Evolutionary conservation across 345 rosid species (phyloP).

Genomic region (Lepidium didymum): DNA sequence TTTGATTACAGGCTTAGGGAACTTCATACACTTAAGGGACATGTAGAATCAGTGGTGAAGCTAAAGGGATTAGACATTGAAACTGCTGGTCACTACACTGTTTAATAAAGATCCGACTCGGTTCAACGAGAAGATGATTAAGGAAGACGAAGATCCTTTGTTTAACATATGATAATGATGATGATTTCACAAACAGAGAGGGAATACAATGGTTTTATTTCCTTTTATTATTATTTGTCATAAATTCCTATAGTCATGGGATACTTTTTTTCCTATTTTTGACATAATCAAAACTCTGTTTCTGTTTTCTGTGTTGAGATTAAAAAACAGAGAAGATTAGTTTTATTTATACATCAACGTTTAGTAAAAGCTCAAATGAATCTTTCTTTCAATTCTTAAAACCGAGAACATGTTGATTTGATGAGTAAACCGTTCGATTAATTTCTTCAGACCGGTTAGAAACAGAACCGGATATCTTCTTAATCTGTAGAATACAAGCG

Average conservation of each 20-base stretch:
- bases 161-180: slow-evolving; percentile 8
- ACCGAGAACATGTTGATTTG: neutral
- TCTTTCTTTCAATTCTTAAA: neutral
- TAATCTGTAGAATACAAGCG: slow-evolving; percentile 14
- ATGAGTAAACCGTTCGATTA: neutral
- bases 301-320: neutral
- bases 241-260: slow-evolving; percentile 1
- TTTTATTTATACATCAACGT: neutral
- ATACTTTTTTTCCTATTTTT: neutral
- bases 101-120: slow-evolving; percentile 23
- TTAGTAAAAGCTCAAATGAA: neutral
- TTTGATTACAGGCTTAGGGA: slow-evolving; percentile 54
- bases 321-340: neutral
- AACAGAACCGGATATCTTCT: slow-evolving; percentile 7
- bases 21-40: slow-evolving; percentile 78
- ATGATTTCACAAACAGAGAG: neutral
- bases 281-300: neutral
- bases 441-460: neutral
- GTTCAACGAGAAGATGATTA: neutral
- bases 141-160: slow-evolving; percentile 5
- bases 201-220: neutral
- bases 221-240: neutral
- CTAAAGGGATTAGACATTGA: slow-evolving; percentile 77
- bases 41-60: slow-evolving; percentile 88
- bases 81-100: slow-evolving; percentile 77